These are phyloP conservation scores for Rhodomyrtus tomentosa DNA, from an alignment of 345 rosid species.

Conservation along the genomic window DNA sequence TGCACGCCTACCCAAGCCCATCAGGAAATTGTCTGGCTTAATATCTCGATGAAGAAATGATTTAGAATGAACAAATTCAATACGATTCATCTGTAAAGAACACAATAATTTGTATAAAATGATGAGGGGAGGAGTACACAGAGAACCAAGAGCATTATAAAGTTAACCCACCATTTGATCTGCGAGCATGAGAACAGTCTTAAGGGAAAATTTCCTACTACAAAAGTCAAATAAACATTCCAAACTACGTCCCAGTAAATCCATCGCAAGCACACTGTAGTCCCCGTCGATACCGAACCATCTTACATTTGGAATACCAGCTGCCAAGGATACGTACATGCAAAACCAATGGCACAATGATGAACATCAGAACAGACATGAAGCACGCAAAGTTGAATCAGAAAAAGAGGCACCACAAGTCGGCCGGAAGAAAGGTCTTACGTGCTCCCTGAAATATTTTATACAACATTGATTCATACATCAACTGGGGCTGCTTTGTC, in stretches of 20 bases:
- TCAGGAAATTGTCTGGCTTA: slow-evolving; percentile 89
- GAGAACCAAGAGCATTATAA: background rate
- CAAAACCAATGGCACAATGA: background rate
- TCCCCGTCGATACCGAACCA: slow-evolving; percentile 91
- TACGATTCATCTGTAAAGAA: slow-evolving; percentile 56
- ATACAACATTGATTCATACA: slow-evolving; percentile 82
- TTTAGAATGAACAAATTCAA: slow-evolving; percentile 83
- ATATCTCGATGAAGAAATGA: slow-evolving; percentile 90
- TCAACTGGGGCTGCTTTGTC: slow-evolving; percentile 90
- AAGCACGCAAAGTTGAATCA: background rate
- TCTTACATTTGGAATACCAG: slow-evolving; percentile 71
- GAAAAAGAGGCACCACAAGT: background rate
- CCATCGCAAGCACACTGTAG: slow-evolving; percentile 79
- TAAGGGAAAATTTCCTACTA: slow-evolving; percentile 71
- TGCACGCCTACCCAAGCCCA: slow-evolving; percentile 91
- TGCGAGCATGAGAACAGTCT: slow-evolving; percentile 90
- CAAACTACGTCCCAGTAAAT: slow-evolving; percentile 87
- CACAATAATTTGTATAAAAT: background rate
- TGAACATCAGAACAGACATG: background rate
- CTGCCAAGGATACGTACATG: slow-evolving; percentile 26
- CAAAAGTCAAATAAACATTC: slow-evolving; percentile 90
- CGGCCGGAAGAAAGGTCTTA: slow-evolving; percentile 8
- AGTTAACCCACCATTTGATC: slow-evolving; percentile 75
- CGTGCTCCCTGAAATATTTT: slow-evolving; percentile 94
- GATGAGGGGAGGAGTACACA: background rate